A percentile compares a stretch with the other conserved stretches of the same genome.
phyloP scores from a whole-genome alignment of 805 yeast genomes.

The Ogataea henricii region DNA sequence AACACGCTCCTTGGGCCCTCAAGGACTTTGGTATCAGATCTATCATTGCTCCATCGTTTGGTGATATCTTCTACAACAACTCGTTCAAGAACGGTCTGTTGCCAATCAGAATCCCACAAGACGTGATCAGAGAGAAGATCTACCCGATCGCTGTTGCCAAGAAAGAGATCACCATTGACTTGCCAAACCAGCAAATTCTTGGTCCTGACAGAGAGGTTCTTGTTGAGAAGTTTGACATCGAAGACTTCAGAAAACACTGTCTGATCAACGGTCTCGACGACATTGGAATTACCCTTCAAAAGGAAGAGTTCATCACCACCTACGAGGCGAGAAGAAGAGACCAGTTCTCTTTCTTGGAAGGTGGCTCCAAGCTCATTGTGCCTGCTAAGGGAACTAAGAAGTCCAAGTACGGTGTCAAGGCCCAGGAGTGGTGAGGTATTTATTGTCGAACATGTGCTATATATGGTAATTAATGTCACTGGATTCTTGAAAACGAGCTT shows the following conservation, averaged over 20 bases:
- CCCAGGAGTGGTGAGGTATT: conserved; percentile 70
- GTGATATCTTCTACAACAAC: conserved; percentile 97
- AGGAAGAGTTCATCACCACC: conserved; percentile 71
- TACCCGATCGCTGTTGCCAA: conserved; percentile 82
- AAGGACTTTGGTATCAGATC: conserved; percentile 96
- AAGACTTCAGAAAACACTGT: conserved; percentile 92
- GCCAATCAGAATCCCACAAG: conserved; percentile 89
- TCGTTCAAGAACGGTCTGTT: conserved; percentile 94
- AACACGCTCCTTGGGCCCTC: conserved; percentile 99
- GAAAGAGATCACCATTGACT: conserved; percentile 70
- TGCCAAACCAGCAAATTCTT: conserved; percentile 80
- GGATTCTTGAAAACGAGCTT: neutral
- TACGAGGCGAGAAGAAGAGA: conserved; percentile 79
- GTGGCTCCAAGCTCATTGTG: conserved; percentile 67
- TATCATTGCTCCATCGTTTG: conserved; percentile 96
- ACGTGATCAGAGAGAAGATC: conserved; percentile 67
- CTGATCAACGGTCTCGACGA: conserved; percentile 94
- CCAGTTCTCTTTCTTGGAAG: conserved; percentile 89
- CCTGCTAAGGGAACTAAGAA: conserved; percentile 72
- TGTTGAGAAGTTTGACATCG: conserved; percentile 83
- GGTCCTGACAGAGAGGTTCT: conserved; percentile 70
- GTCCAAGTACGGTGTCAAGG: conserved; percentile 62
- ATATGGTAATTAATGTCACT: conserved; percentile 1
- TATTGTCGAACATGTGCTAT: neutral
- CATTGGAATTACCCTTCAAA: conserved; percentile 91